Evolutionary conservation across 306 rosid genomes (phyloP).

Genomic region (Cicer bijugum): DNA sequence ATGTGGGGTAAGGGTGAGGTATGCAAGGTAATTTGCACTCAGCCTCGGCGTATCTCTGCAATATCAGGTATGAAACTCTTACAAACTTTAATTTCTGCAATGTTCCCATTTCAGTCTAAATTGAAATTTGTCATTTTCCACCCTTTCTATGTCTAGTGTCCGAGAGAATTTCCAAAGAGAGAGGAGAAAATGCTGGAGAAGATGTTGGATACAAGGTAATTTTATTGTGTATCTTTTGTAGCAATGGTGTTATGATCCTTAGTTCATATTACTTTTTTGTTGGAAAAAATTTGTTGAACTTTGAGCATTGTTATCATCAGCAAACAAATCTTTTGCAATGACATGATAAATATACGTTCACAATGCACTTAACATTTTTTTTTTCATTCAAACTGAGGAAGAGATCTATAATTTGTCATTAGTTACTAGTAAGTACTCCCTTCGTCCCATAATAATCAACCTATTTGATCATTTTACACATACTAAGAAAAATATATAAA

Average conservation of each 20-base stretch:
- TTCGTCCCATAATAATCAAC: not conserved
- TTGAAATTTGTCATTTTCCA: constrained; percentile 36
- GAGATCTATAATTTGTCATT: not conserved
- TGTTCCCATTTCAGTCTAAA: constrained; percentile 27
- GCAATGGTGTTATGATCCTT: constrained; percentile 9
- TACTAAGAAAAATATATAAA: too few relatives aligned
- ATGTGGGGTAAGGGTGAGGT: constrained; percentile 83
- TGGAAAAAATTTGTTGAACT: constrained; percentile 14
- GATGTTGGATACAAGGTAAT: constrained; percentile 94
- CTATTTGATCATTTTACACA: too few relatives aligned
- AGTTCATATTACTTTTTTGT: constrained; percentile 32
- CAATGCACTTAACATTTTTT: not conserved
- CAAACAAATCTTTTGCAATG: constrained; percentile 16
- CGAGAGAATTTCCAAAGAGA: constrained; percentile 84
- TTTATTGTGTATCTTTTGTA: constrained; percentile 40
- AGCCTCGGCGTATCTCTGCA: constrained; percentile 97
- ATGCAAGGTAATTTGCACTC: constrained; percentile 90
- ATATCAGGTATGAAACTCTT: constrained; percentile 68
- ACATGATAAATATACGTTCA: constrained; percentile 12
- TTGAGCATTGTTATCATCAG: not conserved
- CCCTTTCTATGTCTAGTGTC: constrained; percentile 64
- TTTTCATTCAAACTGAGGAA: not conserved
- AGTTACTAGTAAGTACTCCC: constrained; percentile 4
- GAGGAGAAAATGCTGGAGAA: constrained; percentile 78
- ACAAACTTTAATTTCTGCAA: not conserved